Evolutionary conservation across 2,329 filamentous ascomycete genomes (phyloP).

Genomic region (Cladophialophora bantiana): DNA sequence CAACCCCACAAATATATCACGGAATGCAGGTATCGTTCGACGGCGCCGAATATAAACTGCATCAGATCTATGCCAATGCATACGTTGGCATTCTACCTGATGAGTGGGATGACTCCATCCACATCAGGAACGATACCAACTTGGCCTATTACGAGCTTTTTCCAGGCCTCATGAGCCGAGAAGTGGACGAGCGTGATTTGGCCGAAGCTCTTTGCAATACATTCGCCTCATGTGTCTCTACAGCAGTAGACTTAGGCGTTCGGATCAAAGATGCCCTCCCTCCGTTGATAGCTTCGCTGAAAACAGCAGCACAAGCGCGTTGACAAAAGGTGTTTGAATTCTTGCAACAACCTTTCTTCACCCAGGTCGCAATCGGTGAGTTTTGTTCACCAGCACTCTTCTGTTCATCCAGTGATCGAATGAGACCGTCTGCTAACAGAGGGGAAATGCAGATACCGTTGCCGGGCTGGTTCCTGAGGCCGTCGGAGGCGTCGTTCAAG

Average conservation of each 20-base stretch:
- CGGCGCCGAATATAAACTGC: not conserved
- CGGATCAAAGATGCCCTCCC: not conserved
- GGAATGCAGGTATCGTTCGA: not conserved
- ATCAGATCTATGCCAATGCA: not conserved
- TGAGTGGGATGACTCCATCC: not conserved
- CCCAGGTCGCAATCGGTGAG: slow-evolving; percentile 6
- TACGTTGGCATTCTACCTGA: not conserved
- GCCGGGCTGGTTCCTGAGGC: not conserved
- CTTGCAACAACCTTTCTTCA: slow-evolving; percentile 2
- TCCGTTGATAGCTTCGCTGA: not conserved
- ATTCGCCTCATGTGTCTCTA: not conserved
- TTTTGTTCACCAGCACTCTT: not conserved
- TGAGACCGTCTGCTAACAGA: not conserved
- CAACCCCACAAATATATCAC: not conserved
- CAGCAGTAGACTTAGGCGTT: not conserved
- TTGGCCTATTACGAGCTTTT: not conserved
- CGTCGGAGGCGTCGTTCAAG: slow-evolving; percentile 11
- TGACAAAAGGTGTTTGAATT: not conserved
- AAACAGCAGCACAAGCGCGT: not conserved
- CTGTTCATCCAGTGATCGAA: no score
- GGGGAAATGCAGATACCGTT: not conserved
- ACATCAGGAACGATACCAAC: not conserved
- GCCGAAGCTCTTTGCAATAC: not conserved
- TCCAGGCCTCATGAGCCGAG: not conserved
- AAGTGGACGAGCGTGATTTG: slow-evolving; percentile 7